These are phyloP conservation scores for Sclerotinia sclerotiorum DNA, from an alignment of 2,329 filamentous ascomycete species.

Conservation along the genomic window DNA sequence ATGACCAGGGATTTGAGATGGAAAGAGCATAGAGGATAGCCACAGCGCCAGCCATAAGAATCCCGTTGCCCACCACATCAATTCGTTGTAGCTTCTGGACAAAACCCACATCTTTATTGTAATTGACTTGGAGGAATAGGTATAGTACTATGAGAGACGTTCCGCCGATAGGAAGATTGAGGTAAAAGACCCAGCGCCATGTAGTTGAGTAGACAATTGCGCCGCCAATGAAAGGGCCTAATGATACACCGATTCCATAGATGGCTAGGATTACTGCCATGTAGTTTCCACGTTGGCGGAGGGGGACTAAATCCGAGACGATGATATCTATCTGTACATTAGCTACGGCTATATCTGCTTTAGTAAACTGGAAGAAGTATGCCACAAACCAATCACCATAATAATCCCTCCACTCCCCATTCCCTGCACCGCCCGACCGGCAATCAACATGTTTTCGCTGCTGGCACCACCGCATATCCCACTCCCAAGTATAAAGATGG, in stretches of 20 bases:
- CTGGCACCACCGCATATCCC: no score
- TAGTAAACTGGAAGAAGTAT: no score
- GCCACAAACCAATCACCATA: no score
- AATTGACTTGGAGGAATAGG: conserved; percentile 26
- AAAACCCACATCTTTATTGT: conserved; percentile 19
- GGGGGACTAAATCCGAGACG: conserved; percentile 51
- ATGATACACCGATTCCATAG: conserved; percentile 45
- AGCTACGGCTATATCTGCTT: no score
- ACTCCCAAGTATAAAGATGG: no score
- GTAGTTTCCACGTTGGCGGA: conserved; percentile 49
- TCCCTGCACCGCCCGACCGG: no score
- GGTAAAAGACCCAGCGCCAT: conserved; percentile 41
- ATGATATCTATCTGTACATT: conserved; percentile 48
- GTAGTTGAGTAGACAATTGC: conserved; percentile 44
- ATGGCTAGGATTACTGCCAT: conserved; percentile 43
- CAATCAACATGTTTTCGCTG: no score
- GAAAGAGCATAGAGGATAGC: no score
- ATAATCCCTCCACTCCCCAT: no score
- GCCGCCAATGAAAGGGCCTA: conserved; percentile 46
- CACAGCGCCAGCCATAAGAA: conserved; percentile 57
- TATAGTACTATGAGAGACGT: conserved; percentile 18
- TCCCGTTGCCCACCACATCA: conserved; percentile 60
- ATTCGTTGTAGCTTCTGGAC: conserved; percentile 48
- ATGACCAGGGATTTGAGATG: no score
- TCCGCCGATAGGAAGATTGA: conserved; percentile 30